Conservation (phyloP, 345 rosid species). For the Hypericum androsaemum region DNA sequence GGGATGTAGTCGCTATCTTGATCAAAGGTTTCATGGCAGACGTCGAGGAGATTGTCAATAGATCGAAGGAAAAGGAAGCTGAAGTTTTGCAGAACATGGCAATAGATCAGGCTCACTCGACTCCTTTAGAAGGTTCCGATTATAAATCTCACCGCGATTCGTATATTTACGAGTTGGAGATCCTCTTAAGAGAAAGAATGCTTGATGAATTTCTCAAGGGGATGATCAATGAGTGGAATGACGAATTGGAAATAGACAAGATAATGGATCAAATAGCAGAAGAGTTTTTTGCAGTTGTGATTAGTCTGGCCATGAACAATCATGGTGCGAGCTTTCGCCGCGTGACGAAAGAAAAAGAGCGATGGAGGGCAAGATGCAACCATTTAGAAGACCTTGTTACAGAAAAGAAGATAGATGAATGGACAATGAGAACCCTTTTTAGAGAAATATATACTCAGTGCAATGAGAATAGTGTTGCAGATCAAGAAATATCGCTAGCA, state of each 20-base stretch:
- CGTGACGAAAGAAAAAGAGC: background rate
- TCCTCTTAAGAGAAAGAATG: conserved; percentile 20
- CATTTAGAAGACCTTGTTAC: conserved; percentile 1
- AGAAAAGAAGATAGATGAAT: too few species aligned
- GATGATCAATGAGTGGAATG: conserved; percentile 16
- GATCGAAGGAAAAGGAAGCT: conserved; percentile 34
- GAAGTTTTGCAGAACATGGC: conserved; percentile 18
- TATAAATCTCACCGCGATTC: conserved; percentile 14
- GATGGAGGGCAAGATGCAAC: conserved; percentile 1
- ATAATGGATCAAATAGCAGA: conserved; percentile 13
- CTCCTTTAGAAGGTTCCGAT: conserved; percentile 26
- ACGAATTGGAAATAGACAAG: conserved; percentile 13
- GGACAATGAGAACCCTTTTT: too few species aligned
- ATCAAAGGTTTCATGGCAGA: conserved; percentile 41
- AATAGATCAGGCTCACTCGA: conserved; percentile 30
- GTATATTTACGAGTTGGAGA: conserved; percentile 10
- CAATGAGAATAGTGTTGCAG: conserved; percentile 7
- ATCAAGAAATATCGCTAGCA: conserved; percentile 27
- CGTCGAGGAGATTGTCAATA: conserved; percentile 29
- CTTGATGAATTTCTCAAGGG: conserved; percentile 15
- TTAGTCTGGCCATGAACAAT: conserved; percentile 12
- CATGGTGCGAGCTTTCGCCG: background rate
- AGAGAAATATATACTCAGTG: background rate
- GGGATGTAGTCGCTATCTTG: background rate
- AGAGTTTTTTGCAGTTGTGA: conserved; percentile 13